Percentiles rank a stretch among this genome's conserved stretches.
Conservation (phyloP, 345 rosid species). For the Anacardium occidentale region DNA sequence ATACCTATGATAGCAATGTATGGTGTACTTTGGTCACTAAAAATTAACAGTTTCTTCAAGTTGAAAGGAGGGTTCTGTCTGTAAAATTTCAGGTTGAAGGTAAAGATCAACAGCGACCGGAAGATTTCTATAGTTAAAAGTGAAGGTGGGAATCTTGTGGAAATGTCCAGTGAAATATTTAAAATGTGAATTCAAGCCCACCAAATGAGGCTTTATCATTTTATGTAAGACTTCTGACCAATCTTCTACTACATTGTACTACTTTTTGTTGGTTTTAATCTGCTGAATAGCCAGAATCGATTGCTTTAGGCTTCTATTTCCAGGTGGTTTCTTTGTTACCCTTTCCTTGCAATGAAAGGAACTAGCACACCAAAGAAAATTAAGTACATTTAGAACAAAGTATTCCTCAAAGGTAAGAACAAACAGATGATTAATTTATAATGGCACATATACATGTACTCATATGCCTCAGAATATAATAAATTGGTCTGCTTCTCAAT, state of each 20-base stretch:
- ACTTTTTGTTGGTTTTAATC: neutral
- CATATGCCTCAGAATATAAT: neutral
- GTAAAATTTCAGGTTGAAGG: too few relatives aligned
- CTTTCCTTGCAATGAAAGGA: too few relatives aligned
- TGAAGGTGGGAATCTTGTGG: constrained; percentile 4
- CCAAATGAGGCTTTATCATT: constrained; percentile 14
- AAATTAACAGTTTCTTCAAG: neutral
- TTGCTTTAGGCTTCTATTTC: neutral
- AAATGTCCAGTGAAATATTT: neutral
- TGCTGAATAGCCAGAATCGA: neutral
- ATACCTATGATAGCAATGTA: too few relatives aligned
- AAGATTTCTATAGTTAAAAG: too few relatives aligned
- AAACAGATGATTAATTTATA: too few relatives aligned
- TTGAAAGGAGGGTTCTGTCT: too few relatives aligned
- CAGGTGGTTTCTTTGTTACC: neutral
- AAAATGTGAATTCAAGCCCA: constrained; percentile 2
- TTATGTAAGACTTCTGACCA: neutral
- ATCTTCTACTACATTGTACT: neutral
- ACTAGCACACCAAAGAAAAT: too few relatives aligned
- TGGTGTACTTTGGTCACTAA: too few relatives aligned
- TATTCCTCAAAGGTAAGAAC: too few relatives aligned
- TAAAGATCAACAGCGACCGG: too few relatives aligned
- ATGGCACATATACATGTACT: too few relatives aligned
- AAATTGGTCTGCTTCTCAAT: neutral
- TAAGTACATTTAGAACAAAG: too few relatives aligned